Evolutionary conservation across 495 filamentous ascomycete genomes (phyloP).

Genomic region (Sabuloglossum arenarium): DNA sequence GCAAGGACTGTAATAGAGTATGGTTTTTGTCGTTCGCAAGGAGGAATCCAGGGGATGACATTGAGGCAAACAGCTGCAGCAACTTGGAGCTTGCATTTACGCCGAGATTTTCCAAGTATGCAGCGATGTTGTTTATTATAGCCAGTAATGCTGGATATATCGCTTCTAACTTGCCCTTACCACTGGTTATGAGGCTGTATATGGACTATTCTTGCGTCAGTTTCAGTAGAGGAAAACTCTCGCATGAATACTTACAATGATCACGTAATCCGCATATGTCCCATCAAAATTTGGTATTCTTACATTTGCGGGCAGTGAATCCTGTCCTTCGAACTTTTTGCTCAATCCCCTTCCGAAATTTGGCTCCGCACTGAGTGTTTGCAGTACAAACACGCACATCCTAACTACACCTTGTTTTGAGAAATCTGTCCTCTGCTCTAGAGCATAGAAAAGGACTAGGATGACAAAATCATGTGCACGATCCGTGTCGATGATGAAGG

Average conservation of each 20-base stretch:
- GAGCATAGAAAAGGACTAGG: conserved; percentile 75
- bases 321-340: conserved; percentile 72
- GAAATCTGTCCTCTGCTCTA: conserved; percentile 66
- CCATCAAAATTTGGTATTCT: conserved; percentile 68
- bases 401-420: conserved; percentile 82
- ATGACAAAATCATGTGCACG: conserved; percentile 84
- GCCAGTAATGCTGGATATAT: conserved; percentile 86
- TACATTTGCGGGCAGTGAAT: conserved; percentile 63
- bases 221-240: not conserved
- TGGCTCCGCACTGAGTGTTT: conserved; percentile 83
- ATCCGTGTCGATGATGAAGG: conserved; percentile 93
- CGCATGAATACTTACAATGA: conserved; percentile 43
- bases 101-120: conserved; percentile 59
- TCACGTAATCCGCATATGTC: conserved; percentile 81
- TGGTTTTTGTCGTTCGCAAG: conserved; percentile 91
- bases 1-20: conserved; percentile 51
- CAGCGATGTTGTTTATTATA: conserved; percentile 79
- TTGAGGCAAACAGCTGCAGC: conserved; percentile 74
- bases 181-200: conserved; percentile 75
- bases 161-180: conserved; percentile 75
- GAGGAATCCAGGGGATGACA: conserved; percentile 91
- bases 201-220: conserved; percentile 41
- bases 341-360: conserved; percentile 85
- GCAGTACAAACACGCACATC: conserved; percentile 92
- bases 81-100: conserved; percentile 59